A percentile compares a stretch with the other conserved stretches of the same genome.
phyloP scores from a whole-genome alignment of 1,139 yeast genomes.

The Protomyces inundatus region DNA sequence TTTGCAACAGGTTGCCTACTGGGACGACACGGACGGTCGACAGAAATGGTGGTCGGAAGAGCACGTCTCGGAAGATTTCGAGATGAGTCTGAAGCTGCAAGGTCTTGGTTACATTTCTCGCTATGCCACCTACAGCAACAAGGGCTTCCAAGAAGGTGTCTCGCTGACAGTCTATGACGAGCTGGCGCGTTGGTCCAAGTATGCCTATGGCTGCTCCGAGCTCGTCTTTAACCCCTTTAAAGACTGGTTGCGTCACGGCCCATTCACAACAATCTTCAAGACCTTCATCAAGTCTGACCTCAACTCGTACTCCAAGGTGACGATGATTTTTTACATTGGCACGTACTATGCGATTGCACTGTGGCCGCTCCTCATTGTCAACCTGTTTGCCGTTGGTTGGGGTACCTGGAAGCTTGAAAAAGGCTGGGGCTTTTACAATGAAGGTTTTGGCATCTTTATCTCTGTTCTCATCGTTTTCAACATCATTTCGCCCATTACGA shows the following conservation, averaged over 20 bases:
- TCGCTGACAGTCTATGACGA: conserved; percentile 31
- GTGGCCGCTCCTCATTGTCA: conserved; percentile 27
- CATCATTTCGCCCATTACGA: conserved; percentile 29
- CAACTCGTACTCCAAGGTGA: conserved; percentile 18
- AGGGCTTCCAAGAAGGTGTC: conserved; percentile 31
- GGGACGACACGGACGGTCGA: conserved; percentile 28
- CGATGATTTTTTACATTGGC: conserved; percentile 31
- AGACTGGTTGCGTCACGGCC: conserved; percentile 28
- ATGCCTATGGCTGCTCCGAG: conserved; percentile 31
- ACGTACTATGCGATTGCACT: conserved; percentile 31
- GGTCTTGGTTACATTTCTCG: conserved; percentile 30
- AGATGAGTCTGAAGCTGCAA: conserved; percentile 31
- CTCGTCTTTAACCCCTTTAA: conserved; percentile 28
- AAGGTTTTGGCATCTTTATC: conserved; percentile 24
- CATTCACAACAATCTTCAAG: conserved; percentile 30
- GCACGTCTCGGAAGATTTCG: conserved; percentile 32
- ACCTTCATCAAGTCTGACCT: conserved; percentile 27
- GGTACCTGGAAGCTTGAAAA: conserved; percentile 28
- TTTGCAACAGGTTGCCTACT: conserved; percentile 29
- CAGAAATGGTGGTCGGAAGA: conserved; percentile 31
- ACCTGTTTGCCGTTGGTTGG: conserved; percentile 30
- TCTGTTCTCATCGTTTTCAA: conserved; percentile 30
- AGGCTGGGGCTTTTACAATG: conserved; percentile 29
- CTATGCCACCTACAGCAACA: conserved; percentile 26
- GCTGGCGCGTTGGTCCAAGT: conserved; percentile 31